Base-by-base conservation (phyloP, 2,329 filamentous ascomycete species). In the Penicillium hesseltinei region DNA sequence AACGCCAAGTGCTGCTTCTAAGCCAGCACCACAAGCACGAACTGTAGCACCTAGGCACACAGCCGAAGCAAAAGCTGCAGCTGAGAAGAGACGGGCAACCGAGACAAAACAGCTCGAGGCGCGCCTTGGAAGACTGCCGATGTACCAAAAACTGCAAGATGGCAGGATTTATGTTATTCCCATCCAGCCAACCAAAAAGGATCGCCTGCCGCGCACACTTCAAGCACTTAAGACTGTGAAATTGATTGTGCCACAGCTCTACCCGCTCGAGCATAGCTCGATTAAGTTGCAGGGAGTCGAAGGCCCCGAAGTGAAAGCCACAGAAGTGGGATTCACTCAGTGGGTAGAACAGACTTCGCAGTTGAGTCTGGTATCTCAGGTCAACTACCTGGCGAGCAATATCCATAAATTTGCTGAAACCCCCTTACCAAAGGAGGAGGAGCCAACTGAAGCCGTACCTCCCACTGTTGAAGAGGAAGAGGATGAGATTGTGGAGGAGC, bases 81-180 rank as follows among this genome's bases (percentile, higher is more conserved):
- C 90, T 33, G 84, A 84, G 67, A 81, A 82, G 40, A 82, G 82
- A 53, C 80, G 90, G 59, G 83, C 85, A 21, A 77, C 82, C 47
- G 88, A 93, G 69, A 83, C 84, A 25, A 83, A 86, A 38, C 89
- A 92, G 67, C 80, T 94, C 0, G 89, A 92, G 75, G 83, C 89
- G 29, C 84, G 90, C 33, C 86, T 94, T 80, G 84, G 88, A 17
- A 82, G 88, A 62, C 70, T 88, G 49, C 80, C 85, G 1, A 73
- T 84, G 36, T 94, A 89, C 69, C 82, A 85, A 31, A 89, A 87
- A 61, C 87, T 86, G 1, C 77, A 81, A 31, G 88, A 92, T 72
- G 89, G 88, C 1, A 79, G 88, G 58, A 82, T 85, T 17, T 93
- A 88, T 70, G 88, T 84, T 2, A 70, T 93, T 13, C 88, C 89